Evolutionary conservation across 2,329 filamentous ascomycete species (phyloP), one percentile per base, ranked within the genome.

Genomic region (Huntiella bhutanensis): DNA sequence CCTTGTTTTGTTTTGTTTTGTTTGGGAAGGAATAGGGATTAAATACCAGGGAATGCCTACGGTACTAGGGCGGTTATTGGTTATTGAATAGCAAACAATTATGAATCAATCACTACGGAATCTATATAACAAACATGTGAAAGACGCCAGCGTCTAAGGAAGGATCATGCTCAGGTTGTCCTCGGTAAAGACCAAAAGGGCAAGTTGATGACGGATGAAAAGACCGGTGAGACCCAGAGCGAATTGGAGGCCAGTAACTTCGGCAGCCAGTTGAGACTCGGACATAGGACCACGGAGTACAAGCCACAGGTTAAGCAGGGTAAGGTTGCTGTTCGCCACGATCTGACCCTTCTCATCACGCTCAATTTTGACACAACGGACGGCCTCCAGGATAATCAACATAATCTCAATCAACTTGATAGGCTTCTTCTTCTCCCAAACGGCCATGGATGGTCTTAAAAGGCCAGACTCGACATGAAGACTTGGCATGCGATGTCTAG

Each of bases 241-340:
- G 12, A 75, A 66, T 67, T 98, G 91, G 62, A 95, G 71, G n/a
- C 64, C 64, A 40, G 91, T 72, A 51, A 98, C 70, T 59, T 91
- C 84, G 57, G 76, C 66, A 19, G 85, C 83, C 46, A 98, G 68
- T 40, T 75, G 71, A 62, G 94, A 82, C 60, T 98, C 91, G 51
- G 82, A 74, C 69, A 93, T 73, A 2, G 91, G 87, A 0, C 91
- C 91, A 59, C 87, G 80, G 83, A 86, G 93, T 44, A 96, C 83
- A 51, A 98, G 68, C 88, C 88, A 98, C 47, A 98, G 70, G 59
- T 98, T 98, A 53, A 98, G 69, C 41, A 98, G 73, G 6, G 91
- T 98, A 52, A 98, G 71, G 61, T 98, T 98, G 53, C 77, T 85
- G 15, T 79, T 88, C 62, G 91, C 81, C 17, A 75, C 65, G 54